These are phyloP conservation scores for Rhododendron kiyosumense DNA, from an alignment of 148 eudicot species.

Conservation along the genomic window DNA sequence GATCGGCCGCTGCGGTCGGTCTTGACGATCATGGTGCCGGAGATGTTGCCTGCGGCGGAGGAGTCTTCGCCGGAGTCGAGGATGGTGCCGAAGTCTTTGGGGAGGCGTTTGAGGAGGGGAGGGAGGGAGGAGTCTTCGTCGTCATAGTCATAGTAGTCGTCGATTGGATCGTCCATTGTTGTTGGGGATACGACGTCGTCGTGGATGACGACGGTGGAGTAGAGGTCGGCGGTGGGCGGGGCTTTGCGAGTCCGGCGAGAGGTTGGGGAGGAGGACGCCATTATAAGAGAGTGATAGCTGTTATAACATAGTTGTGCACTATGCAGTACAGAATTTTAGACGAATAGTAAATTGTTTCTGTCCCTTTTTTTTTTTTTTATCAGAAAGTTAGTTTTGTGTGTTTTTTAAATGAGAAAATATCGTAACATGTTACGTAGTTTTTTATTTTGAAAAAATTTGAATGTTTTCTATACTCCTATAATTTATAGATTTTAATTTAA, in stretches of 20 bases:
- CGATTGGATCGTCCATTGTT: slow-evolving; percentile 33
- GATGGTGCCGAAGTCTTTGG: slow-evolving; percentile 77
- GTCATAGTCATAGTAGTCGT: slow-evolving; percentile 26
- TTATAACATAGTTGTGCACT: background rate
- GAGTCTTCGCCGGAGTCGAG: slow-evolving; percentile 36
- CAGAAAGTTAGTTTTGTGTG: no score
- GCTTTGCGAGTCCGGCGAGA: slow-evolving; percentile 43
- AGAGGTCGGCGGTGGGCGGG: slow-evolving; percentile 38
- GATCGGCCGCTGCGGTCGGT: slow-evolving; percentile 23
- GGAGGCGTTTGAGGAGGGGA: slow-evolving; percentile 84
- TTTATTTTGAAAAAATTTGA: no score
- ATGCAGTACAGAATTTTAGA: no score
- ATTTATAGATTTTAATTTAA: no score
- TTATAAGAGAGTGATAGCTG: slow-evolving; percentile 14
- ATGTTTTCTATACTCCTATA: no score
- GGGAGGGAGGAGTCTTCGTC: slow-evolving; percentile 68
- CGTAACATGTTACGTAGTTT: no score
- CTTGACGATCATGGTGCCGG: slow-evolving; percentile 66
- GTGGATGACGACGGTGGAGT: slow-evolving; percentile 48
- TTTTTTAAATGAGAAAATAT: no score
- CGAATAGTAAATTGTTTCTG: no score
- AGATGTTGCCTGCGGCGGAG: slow-evolving; percentile 21
- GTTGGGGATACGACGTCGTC: slow-evolving; percentile 21
- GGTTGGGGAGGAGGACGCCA: slow-evolving; percentile 45
- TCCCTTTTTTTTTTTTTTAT: no score